Base-by-base conservation (phyloP, 169 alveolate species). In the Eimeria falciformis region DNA sequence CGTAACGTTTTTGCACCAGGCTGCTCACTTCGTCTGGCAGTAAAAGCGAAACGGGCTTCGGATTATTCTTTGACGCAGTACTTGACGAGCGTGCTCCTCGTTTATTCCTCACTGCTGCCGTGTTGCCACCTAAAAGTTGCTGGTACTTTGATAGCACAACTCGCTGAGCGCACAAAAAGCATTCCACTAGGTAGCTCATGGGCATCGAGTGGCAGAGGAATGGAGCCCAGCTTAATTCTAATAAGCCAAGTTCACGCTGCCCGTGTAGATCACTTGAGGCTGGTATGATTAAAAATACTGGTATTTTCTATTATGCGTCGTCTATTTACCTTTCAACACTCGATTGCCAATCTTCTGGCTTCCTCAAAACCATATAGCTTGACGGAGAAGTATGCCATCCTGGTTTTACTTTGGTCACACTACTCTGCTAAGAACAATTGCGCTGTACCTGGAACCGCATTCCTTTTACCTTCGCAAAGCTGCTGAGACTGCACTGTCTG, bases 371-470 rank as follows among this genome's bases (percentile, higher is more conserved):
- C 89, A 25, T 79, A 37, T 40, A 53, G 77, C 37, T 79, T 79
- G 17, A 79, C 89, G 7, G 89, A 75, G 14, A 79, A 79, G 55
- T 79, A 79, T 17, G 89, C 89, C 89, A 79, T 79, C 14, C 73
- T 11, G 21, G 73, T 79, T n/a, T 65, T 29, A 12, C 89, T 75
- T 53, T 79, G 89, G 17, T 79, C 89, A 27, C 55, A 79, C 89
- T 75, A 79, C 89, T 79, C 89, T 21, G 89, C 89, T n/a, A 79
- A 27, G 50, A 79, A 12, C 89, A 47, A 25, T 50, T 53, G 27
- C 89, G 71, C 89, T 79, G 89, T 0, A 73, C 89, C 37, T 79
- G 89, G 29, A 53, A 79, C 43, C 89, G 89, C 40, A 79, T 75
- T 3, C 89, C 89, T 9, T 69, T 79, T 5, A 79, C 89, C 46